Evolutionary conservation across 352 stramenopile genomes (phyloP).

Genomic region (Globisporangium carolinianum): DNA sequence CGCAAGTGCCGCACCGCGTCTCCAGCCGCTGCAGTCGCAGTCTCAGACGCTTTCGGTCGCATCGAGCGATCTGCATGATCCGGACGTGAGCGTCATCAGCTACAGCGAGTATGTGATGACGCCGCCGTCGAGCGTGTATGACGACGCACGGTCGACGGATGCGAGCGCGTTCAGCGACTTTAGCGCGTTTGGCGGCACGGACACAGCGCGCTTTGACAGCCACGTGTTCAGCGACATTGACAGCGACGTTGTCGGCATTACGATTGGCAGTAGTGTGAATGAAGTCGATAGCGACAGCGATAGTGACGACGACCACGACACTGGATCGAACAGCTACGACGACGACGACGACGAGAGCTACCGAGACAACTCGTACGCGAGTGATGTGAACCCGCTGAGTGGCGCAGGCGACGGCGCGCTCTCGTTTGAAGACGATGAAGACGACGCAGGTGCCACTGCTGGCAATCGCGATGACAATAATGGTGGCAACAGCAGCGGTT

Average conservation of each 20-base stretch:
- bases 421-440: too few relatives aligned
- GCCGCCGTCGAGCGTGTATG: too few relatives aligned
- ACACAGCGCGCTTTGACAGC: slow-evolving; percentile 21
- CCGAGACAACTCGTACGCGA: too few relatives aligned
- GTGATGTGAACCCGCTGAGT: too few relatives aligned
- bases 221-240: slow-evolving; percentile 26
- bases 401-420: too few relatives aligned
- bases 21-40: background rate
- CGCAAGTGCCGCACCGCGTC: background rate
- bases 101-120: slow-evolving; percentile 16
- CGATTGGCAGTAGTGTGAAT: background rate
- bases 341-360: slow-evolving; percentile 1
- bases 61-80: slow-evolving; percentile 8
- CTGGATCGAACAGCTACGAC: slow-evolving; percentile 3
- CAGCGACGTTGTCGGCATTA: background rate
- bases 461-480: too few relatives aligned
- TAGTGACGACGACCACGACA: slow-evolving; percentile 10
- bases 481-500: too few relatives aligned
- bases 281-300: slow-evolving; percentile 8
- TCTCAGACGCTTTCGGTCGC: slow-evolving; percentile 1
- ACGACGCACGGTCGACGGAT: slow-evolving; percentile 2
- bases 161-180: slow-evolving; percentile 20
- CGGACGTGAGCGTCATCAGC: slow-evolving; percentile 7
- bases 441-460: too few relatives aligned
- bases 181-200: background rate